Conservation (phyloP, 1,139 yeast genomes). For the Protomyces macrosporus region DNA sequence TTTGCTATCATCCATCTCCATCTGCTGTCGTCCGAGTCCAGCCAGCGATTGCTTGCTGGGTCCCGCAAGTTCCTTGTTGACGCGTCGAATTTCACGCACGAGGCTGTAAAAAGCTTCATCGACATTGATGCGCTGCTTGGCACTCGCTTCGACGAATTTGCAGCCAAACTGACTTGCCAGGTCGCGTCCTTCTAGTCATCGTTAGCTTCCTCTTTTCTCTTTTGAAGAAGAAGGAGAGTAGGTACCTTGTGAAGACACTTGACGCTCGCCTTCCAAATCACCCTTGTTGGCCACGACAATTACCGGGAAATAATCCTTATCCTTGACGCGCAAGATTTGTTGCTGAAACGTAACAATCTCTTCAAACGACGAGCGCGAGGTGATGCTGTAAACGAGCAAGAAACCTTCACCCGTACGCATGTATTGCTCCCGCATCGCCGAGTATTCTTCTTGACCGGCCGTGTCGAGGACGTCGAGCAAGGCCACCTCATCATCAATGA, state of each 20-base stretch:
- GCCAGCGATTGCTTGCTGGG: slow-evolving; percentile 7
- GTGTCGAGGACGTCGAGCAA: slow-evolving; percentile 46
- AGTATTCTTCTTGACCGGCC: slow-evolving; percentile 47
- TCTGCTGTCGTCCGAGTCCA: slow-evolving; percentile 17
- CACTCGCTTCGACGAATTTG: slow-evolving; percentile 86
- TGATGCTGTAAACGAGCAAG: slow-evolving; percentile 66
- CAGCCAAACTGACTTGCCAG: slow-evolving; percentile 66
- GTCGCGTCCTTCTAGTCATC: slow-evolving; percentile 61
- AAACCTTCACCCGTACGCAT: slow-evolving; percentile 47
- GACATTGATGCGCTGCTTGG: slow-evolving; percentile 87
- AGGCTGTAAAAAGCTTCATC: slow-evolving; percentile 83
- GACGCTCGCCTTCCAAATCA: slow-evolving; percentile 72
- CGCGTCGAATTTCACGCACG: slow-evolving; percentile 58
- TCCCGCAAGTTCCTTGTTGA: slow-evolving; percentile 37
- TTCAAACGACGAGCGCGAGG: slow-evolving; percentile 71
- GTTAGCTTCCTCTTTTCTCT: not conserved
- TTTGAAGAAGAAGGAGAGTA: slow-evolving; percentile 44
- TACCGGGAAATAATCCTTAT: slow-evolving; percentile 43
- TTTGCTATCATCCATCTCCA: slow-evolving; percentile 23
- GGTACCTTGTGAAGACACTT: slow-evolving; percentile 35
- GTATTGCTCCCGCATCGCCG: slow-evolving; percentile 61
- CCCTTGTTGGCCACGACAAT: slow-evolving; percentile 47
- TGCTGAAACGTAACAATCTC: slow-evolving; percentile 74
- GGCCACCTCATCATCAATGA: slow-evolving; percentile 41
- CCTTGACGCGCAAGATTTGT: slow-evolving; percentile 82